Percentiles rank a stretch among this genome's conserved stretches.
Evolutionary conservation across 2,329 filamentous ascomycete genomes (phyloP).

Genomic region (Hypoxylon sp.): DNA sequence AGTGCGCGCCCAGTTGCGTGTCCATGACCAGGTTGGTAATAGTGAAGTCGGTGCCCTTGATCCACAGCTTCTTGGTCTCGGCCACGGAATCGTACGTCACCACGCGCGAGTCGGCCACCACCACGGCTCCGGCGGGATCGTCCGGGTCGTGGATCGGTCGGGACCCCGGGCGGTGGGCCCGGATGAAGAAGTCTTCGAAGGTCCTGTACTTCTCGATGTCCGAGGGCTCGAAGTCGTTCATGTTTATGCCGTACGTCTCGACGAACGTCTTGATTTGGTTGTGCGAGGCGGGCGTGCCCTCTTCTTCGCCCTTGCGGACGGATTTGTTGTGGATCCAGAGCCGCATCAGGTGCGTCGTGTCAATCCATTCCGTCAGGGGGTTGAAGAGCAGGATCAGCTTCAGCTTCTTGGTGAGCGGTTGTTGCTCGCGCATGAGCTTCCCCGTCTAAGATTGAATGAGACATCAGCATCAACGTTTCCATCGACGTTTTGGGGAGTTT

Average conservation of each 20-base stretch:
- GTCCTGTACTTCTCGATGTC: conserved; percentile 52
- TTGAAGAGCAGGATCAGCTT: conserved; percentile 59
- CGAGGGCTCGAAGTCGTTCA: conserved; percentile 54
- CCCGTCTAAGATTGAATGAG: conserved; percentile 46
- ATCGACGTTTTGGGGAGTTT: neutral
- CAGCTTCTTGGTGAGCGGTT: conserved; percentile 56
- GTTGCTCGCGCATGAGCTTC: conserved; percentile 54
- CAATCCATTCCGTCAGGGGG: conserved; percentile 56
- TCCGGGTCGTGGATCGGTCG: conserved; percentile 49
- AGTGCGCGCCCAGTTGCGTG: conserved; percentile 50
- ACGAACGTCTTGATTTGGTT: conserved; percentile 55
- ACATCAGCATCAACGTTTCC: neutral
- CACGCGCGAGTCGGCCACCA: conserved; percentile 55
- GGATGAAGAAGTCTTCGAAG: conserved; percentile 57
- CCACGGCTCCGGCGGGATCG: conserved; percentile 49
- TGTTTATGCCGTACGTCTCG: conserved; percentile 54
- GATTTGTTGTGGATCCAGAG: conserved; percentile 55
- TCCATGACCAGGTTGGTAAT: conserved; percentile 56
- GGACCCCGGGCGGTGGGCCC: conserved; percentile 49
- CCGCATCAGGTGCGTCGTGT: conserved; percentile 54
- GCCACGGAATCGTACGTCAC: conserved; percentile 54
- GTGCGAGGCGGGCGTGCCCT: conserved; percentile 50
- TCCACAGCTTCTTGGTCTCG: conserved; percentile 54
- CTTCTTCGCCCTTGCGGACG: conserved; percentile 45
- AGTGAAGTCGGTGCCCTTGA: conserved; percentile 59